phyloP scores from a whole-genome alignment of 208 protist species.

The Tritrichomonas musculus region DNA sequence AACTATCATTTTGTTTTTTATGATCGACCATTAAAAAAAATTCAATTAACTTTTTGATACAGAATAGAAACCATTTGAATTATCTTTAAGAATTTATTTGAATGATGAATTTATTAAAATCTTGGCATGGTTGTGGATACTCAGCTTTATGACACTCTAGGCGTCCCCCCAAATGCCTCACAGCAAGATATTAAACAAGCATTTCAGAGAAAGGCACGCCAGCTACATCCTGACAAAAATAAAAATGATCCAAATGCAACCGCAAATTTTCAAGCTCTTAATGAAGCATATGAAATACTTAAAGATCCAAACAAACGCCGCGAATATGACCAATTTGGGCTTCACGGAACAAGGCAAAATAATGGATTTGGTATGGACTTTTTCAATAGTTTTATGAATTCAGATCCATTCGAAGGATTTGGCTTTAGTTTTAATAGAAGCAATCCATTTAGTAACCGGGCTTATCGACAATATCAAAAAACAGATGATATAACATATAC shows the following conservation, averaged over 20 bases:
- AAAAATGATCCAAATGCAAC: background rate
- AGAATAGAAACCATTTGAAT: too few relatives aligned
- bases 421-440: too few relatives aligned
- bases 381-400: background rate
- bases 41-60: too few relatives aligned
- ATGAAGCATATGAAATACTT: conserved; percentile 28
- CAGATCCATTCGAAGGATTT: too few relatives aligned
- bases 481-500: background rate
- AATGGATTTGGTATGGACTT: background rate
- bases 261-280: conserved; percentile 25
- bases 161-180: background rate
- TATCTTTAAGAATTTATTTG: too few relatives aligned
- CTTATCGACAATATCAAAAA: background rate
- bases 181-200: background rate
- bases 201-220: background rate
- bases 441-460: too few relatives aligned
- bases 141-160: conserved; percentile 15
- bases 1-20: too few relatives aligned
- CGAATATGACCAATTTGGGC: background rate
- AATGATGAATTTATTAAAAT: too few relatives aligned
- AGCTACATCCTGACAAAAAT: conserved; percentile 34
- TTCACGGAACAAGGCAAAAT: background rate
- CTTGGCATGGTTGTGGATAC: conserved; percentile 23
- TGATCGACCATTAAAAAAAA: too few relatives aligned
- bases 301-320: conserved; percentile 21